Percentiles rank a stretch among this genome's conserved stretches.
phyloP scores from a whole-genome alignment of 2,329 filamentous ascomycete species.

The Xylariaceae sp. region DNA sequence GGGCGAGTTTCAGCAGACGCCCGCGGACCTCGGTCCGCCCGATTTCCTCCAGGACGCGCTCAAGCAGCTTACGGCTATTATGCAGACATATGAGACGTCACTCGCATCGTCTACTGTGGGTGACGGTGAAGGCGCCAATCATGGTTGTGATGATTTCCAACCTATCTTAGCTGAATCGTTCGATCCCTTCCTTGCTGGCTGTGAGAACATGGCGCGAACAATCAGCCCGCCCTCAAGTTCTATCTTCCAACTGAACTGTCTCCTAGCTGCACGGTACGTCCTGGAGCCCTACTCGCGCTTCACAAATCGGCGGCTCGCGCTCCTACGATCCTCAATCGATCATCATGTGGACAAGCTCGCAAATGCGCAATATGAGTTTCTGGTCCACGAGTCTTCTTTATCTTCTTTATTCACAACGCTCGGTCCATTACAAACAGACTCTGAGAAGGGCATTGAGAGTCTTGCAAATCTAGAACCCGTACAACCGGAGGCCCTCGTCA shows the following conservation, averaged over 20 bases:
- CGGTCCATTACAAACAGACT: slow-evolving; percentile 30
- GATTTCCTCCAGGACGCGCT: slow-evolving; percentile 78
- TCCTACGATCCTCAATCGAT: slow-evolving; percentile 55
- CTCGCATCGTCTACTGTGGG: slow-evolving; percentile 45
- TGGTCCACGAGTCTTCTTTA: slow-evolving; percentile 72
- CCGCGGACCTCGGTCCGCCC: slow-evolving; percentile 71
- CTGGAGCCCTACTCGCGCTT: slow-evolving; percentile 59
- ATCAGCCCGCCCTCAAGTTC: slow-evolving; percentile 55
- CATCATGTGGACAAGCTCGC: slow-evolving; percentile 55
- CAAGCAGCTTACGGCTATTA: slow-evolving; percentile 70
- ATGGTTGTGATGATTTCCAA: slow-evolving; percentile 71
- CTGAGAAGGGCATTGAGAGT: slow-evolving; percentile 48
- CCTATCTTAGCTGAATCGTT: slow-evolving; percentile 73
- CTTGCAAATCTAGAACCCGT: slow-evolving; percentile 54
- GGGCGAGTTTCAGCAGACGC: slow-evolving; percentile 63
- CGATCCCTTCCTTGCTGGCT: slow-evolving; percentile 79
- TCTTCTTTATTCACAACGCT: slow-evolving; percentile 59
- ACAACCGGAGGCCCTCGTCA: slow-evolving; percentile 56
- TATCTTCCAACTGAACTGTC: slow-evolving; percentile 72
- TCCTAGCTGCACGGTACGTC: slow-evolving; percentile 52
- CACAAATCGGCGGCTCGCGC: slow-evolving; percentile 49
- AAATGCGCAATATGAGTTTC: slow-evolving; percentile 66
- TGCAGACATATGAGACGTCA: slow-evolving; percentile 84
- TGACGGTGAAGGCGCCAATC: slow-evolving; percentile 53
- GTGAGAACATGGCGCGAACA: slow-evolving; percentile 61